Conservation (phyloP, 2,329 filamentous ascomycete species). For the Alternaria incomplexa region DNA sequence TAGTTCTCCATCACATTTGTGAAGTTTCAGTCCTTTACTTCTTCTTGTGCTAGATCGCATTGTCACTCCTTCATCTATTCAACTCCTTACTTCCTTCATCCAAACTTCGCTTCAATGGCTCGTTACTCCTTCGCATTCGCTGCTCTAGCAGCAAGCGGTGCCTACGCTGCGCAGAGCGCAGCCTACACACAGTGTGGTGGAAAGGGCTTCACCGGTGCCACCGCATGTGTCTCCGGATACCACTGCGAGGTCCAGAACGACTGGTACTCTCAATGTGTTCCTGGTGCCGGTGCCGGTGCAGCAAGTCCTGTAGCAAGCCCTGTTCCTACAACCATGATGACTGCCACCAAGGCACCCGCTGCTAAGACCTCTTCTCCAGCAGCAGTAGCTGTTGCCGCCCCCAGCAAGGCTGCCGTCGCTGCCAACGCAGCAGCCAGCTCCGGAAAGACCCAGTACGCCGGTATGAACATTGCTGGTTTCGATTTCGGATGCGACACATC, state of each 20-base stretch:
- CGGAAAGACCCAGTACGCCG: slow-evolving; percentile 35
- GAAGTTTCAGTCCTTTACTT: neutral
- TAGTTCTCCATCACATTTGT: neutral
- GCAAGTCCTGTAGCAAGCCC: neutral
- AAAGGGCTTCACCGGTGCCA: slow-evolving; percentile 46
- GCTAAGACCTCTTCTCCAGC: neutral
- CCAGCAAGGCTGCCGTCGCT: neutral
- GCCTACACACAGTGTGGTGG: slow-evolving; percentile 49
- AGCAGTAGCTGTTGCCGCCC: neutral
- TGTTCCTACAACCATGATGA: neutral
- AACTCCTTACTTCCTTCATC: neutral
- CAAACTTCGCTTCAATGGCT: neutral
- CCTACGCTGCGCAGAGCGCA: neutral
- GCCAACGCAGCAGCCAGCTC: neutral
- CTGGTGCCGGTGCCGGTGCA: neutral
- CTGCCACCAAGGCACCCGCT: neutral
- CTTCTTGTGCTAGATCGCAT: neutral
- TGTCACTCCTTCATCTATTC: neutral
- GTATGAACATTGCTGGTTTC: slow-evolving; percentile 56
- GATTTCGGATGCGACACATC: slow-evolving; percentile 55
- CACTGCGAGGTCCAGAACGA: slow-evolving; percentile 46
- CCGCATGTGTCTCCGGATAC: slow-evolving; percentile 44
- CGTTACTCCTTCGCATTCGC: neutral
- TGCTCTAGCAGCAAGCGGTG: neutral
- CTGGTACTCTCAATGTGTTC: slow-evolving; percentile 52